Percentiles rank a stretch among this genome's conserved stretches.
Conservation (phyloP, 1,284 basidiomycete species). For the Chalciporus sp. region DNA sequence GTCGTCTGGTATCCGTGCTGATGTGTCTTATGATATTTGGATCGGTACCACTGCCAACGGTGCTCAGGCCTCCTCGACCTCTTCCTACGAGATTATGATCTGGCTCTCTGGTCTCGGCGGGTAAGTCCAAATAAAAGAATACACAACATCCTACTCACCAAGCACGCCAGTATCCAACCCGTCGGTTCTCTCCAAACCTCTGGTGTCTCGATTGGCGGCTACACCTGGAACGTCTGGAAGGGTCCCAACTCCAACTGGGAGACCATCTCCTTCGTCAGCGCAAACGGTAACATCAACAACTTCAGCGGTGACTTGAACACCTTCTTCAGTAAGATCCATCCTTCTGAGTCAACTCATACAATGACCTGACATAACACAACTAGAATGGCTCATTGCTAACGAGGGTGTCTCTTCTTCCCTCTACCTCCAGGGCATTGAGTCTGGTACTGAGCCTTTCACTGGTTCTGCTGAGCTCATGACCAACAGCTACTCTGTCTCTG, state of each 20-base stretch:
- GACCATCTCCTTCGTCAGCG: conserved; percentile 48
- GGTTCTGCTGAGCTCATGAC: conserved; percentile 46
- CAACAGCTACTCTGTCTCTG: conserved; percentile 39
- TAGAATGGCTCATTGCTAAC: conserved; percentile 43
- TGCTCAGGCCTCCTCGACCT: conserved; percentile 47
- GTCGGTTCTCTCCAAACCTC: too few relatives aligned
- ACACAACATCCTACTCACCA: too few relatives aligned
- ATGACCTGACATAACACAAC: background rate
- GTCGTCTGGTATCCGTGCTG: conserved; percentile 52
- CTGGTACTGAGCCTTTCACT: conserved; percentile 50
- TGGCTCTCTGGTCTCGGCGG: conserved; percentile 51
- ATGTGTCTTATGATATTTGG: conserved; percentile 67
- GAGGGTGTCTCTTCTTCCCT: conserved; percentile 45
- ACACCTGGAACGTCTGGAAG: too few relatives aligned
- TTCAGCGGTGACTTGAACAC: too few relatives aligned
- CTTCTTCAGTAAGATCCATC: too few relatives aligned
- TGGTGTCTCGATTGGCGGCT: too few relatives aligned
- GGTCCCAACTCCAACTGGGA: conserved; percentile 45
- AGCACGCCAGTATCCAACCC: too few relatives aligned
- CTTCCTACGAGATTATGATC: conserved; percentile 50
- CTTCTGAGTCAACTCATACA: too few relatives aligned
- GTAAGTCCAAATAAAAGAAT: too few relatives aligned
- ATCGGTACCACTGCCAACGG: conserved; percentile 46
- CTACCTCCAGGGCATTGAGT: conserved; percentile 48
- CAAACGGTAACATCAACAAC: too few relatives aligned